A percentile compares a stretch with the other conserved stretches of the same genome.
These are phyloP conservation scores for Fraxinus baroniana DNA, from an alignment of 305 asterid species.

Conservation along the genomic window DNA sequence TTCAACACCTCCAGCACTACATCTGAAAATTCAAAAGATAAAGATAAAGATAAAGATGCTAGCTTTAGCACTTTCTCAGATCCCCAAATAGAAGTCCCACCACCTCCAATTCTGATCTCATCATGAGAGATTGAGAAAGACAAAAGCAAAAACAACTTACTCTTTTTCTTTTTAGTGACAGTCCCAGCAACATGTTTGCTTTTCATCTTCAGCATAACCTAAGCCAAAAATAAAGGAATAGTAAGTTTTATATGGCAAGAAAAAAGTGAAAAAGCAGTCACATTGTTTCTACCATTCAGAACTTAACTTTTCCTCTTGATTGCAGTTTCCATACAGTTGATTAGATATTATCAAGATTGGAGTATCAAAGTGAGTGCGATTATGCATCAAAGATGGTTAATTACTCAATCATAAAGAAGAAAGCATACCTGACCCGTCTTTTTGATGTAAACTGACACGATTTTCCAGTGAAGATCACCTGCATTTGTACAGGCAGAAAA, in stretches of 20 bases:
- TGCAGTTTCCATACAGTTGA: not conserved
- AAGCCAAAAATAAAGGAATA: slow-evolving; percentile 30
- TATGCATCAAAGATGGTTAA: not conserved
- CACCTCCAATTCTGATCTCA: slow-evolving; percentile 54
- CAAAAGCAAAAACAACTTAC: slow-evolving; percentile 52
- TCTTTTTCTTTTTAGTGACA: slow-evolving; percentile 98
- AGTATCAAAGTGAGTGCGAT: slow-evolving; percentile 2
- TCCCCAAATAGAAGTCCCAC: slow-evolving; percentile 67
- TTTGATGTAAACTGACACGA: slow-evolving; percentile 88
- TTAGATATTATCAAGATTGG: not conserved
- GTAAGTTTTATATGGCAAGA: slow-evolving; percentile 22
- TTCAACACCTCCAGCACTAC: slow-evolving; percentile 71
- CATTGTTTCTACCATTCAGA: slow-evolving; percentile 7
- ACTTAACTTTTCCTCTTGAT: slow-evolving; percentile 24
- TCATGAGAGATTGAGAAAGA: slow-evolving; percentile 37
- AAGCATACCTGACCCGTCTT: slow-evolving; percentile 70
- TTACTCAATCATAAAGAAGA: slow-evolving; percentile 33
- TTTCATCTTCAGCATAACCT: slow-evolving; percentile 95
- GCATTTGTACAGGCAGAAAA: slow-evolving; percentile 30
- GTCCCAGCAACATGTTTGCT: slow-evolving; percentile 95
- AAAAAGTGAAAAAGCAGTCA: slow-evolving; percentile 31
- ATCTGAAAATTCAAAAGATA: slow-evolving; percentile 49
- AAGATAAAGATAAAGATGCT: slow-evolving; percentile 26
- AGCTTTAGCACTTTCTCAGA: slow-evolving; percentile 64
- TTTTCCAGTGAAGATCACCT: slow-evolving; percentile 98